Evolutionary conservation across 2,329 filamentous ascomycete species (phyloP).

Genomic region (Hansfordia pulvinata): DNA sequence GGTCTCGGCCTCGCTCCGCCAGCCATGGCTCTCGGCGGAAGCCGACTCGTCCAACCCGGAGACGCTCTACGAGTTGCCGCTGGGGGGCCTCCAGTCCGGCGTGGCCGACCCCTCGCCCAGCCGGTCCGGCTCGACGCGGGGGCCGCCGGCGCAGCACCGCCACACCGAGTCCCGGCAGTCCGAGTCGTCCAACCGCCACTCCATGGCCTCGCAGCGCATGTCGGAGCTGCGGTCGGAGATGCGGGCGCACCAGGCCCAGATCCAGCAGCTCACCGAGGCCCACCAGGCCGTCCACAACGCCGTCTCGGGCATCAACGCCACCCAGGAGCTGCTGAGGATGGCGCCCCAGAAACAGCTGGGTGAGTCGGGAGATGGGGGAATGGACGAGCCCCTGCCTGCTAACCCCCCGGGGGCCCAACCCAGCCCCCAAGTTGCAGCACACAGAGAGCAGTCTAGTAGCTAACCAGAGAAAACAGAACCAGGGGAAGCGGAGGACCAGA

Average conservation of each 20-base stretch:
- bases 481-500: too few relatives aligned
- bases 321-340: conserved; percentile 3
- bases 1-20: too few relatives aligned
- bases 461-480: too few relatives aligned
- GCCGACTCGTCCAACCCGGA: conserved; percentile 4
- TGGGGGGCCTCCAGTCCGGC: conserved; percentile 1
- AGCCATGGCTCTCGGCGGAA: too few relatives aligned
- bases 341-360: neutral
- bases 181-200: conserved; percentile 2
- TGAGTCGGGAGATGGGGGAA: too few relatives aligned
- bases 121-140: neutral
- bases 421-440: too few relatives aligned
- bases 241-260: conserved; percentile 5
- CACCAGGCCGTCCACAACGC: conserved; percentile 5
- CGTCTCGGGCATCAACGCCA: conserved; percentile 4
- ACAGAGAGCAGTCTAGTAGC: too few relatives aligned
- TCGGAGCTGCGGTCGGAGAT: conserved; percentile 5
- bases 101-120: neutral
- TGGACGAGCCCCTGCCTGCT: neutral
- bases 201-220: conserved; percentile 4
- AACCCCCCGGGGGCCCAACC: neutral
- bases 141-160: too few relatives aligned
- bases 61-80: conserved; percentile 5
- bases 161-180: conserved; percentile 2
- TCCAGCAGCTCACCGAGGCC: conserved; percentile 5